Base-by-base conservation (phyloP, 139 green algal genomes). In the Micromonas pusilla region DNA sequence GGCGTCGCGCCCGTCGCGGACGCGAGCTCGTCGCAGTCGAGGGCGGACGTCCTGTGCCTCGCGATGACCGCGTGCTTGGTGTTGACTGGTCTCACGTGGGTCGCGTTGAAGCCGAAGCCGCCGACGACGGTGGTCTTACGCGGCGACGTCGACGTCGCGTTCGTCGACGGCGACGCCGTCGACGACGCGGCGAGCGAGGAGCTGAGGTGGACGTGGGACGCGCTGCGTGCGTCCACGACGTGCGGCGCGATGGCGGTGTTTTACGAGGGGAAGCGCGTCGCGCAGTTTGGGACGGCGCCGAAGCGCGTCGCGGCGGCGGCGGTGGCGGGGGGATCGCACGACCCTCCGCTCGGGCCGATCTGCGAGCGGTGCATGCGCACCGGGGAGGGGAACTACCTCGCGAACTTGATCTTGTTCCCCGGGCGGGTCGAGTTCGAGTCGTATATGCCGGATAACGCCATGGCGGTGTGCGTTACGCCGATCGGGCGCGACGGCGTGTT, bases 11-110 rank as follows among this genome's bases (percentile, higher is more conserved):
- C 72, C 53, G 68, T 83, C 13, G 77, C 77, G 1, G 77, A 85
- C 73, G 81, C 81, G 21, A 52, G 66, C n/a, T 73, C 32, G 54
- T 86, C 88, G 9, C 92, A 97, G 78, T 93, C 86, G 19, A 87
- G 93, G 0, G 88, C 90, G 23, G 93, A 97, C 78, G 92, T 98
- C 33, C 63, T 96, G 3, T 86, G 84, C 9, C 93, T 98, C 32
- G 82, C 87, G 37, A 81, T 98, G 64, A 89, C 88, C 1, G 93
- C 91, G 1, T 86, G 91, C 70, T 84, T 97, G 39, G 70, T 93
- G 38, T 86, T 98, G 0, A 97, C 91, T 0, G 93, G 93, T 2
- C 87, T 97, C 66, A 88, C 93, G 68, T 98, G 93, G 93, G 80
- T 93, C 2, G 86, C 87, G 0, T 74, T 97, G n/a, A 90, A 89